Conservation (phyloP, 352 stramenopile species). For the Pythium volutum region DNA sequence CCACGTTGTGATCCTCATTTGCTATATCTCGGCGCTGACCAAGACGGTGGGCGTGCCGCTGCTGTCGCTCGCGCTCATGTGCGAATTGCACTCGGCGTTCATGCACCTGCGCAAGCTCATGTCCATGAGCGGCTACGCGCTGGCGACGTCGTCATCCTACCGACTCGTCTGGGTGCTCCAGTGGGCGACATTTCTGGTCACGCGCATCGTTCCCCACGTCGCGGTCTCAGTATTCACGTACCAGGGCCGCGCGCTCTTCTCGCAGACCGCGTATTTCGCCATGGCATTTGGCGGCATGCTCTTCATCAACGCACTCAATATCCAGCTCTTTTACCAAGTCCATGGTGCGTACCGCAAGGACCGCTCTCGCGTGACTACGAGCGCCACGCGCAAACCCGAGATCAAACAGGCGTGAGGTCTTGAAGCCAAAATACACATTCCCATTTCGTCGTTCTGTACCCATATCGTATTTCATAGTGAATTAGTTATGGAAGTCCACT, state of each 20-base stretch:
- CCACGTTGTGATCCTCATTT: conserved; percentile 77
- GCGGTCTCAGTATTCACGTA: conserved; percentile 47
- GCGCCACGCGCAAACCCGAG: not conserved
- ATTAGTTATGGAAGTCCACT: not conserved
- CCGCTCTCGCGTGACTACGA: conserved; percentile 5
- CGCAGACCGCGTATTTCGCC: conserved; percentile 40
- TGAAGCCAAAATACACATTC: not conserved
- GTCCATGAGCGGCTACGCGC: conserved; percentile 54
- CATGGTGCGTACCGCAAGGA: conserved; percentile 55
- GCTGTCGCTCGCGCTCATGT: conserved; percentile 66
- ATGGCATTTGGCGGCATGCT: conserved; percentile 78
- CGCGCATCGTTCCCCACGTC: conserved; percentile 44
- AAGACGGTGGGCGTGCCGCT: conserved; percentile 73
- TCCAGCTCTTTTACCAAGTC: conserved; percentile 59
- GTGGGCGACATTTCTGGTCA: conserved; percentile 48
- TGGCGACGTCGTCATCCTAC: conserved; percentile 28
- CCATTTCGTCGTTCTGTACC: conserved; percentile 1
- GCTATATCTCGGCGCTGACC: conserved; percentile 71
- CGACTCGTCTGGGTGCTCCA: conserved; percentile 52
- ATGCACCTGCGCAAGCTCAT: conserved; percentile 79
- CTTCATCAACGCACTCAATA: conserved; percentile 71
- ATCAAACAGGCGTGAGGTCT: conserved; percentile 3
- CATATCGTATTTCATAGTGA: conserved; percentile 8
- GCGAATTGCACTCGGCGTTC: conserved; percentile 74
- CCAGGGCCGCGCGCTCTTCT: conserved; percentile 38